phyloP scores from a whole-genome alignment of 2,329 filamentous ascomycete genomes.

The Neocucurbitaria cava region DNA sequence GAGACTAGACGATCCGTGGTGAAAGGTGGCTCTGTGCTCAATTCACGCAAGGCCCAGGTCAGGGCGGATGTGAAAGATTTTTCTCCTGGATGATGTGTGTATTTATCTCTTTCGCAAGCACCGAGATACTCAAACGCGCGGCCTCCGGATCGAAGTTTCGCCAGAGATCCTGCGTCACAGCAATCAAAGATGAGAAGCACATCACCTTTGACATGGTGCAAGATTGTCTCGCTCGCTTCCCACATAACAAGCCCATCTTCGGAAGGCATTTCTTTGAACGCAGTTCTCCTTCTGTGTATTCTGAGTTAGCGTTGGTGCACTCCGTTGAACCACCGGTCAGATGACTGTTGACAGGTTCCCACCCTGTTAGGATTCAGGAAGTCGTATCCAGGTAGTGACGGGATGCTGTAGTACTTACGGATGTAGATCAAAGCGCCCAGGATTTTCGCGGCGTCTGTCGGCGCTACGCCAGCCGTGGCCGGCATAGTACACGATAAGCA shows the following conservation, averaged over 20 bases:
- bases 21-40: background rate
- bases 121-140: slow-evolving; percentile 12
- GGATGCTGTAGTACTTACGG: slow-evolving; percentile 5
- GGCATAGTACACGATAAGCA: slow-evolving; percentile 27
- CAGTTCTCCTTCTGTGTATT: slow-evolving; percentile 16
- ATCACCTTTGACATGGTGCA: slow-evolving; percentile 15
- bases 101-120: slow-evolving; percentile 4
- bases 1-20: background rate
- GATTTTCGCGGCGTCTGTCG: background rate
- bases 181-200: slow-evolving; percentile 33
- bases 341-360: background rate
- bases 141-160: slow-evolving; percentile 5
- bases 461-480: slow-evolving; percentile 13
- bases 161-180: slow-evolving; percentile 23
- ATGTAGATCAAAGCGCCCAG: slow-evolving; percentile 1
- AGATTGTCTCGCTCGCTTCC: slow-evolving; percentile 13
- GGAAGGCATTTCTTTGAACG: background rate
- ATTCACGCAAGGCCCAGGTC: background rate
- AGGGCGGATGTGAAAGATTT: background rate
- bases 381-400: background rate
- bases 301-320: background rate
- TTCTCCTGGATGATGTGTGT: background rate
- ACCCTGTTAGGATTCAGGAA: no score
- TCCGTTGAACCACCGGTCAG: background rate
- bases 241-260: slow-evolving; percentile 12